These are phyloP conservation scores for Setomelanomma holmii DNA, from an alignment of 2,329 filamentous ascomycete genomes.

Conservation along the genomic window DNA sequence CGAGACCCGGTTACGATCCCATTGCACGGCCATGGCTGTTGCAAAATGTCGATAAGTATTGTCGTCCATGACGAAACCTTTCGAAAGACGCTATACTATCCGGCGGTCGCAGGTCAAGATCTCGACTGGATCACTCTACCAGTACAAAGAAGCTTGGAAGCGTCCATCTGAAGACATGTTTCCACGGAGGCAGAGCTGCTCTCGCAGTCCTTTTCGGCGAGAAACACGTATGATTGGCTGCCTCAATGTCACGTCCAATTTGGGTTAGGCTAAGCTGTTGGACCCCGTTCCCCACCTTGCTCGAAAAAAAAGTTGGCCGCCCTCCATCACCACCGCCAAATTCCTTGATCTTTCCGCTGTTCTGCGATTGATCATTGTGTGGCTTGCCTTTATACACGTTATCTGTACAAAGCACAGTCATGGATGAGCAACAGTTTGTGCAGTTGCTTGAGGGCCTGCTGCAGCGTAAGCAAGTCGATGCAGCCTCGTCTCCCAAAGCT, in stretches of 20 bases:
- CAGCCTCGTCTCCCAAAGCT: constrained; percentile 29
- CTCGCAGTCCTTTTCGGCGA: too few relatives aligned
- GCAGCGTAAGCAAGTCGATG: constrained; percentile 71
- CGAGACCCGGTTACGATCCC: too few relatives aligned
- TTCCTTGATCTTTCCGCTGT: constrained; percentile 25
- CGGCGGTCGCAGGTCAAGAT: too few relatives aligned
- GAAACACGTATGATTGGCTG: constrained; percentile 20
- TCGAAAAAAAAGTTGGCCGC: constrained; percentile 15
- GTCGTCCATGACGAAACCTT: too few relatives aligned
- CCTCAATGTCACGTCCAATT: constrained; percentile 1
- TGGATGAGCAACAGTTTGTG: constrained; percentile 85
- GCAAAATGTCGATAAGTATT: too few relatives aligned
- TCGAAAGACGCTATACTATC: too few relatives aligned
- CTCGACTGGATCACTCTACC: too few relatives aligned
- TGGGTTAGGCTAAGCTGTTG: constrained; percentile 11
- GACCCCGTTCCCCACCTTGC: constrained; percentile 31
- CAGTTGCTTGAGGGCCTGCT: constrained; percentile 86
- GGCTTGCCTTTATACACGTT: constrained; percentile 27
- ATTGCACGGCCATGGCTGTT: too few relatives aligned
- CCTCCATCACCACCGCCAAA: constrained; percentile 24
- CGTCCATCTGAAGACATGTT: too few relatives aligned
- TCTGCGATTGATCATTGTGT: constrained; percentile 27
- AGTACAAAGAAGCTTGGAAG: too few relatives aligned
- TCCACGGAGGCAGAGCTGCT: too few relatives aligned
- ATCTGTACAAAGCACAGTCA: constrained; percentile 50